A percentile compares a stretch with the other conserved stretches of the same genome.
Conservation (phyloP, 345 rosid genomes). For the Chamaenerion angustifolium region DNA sequence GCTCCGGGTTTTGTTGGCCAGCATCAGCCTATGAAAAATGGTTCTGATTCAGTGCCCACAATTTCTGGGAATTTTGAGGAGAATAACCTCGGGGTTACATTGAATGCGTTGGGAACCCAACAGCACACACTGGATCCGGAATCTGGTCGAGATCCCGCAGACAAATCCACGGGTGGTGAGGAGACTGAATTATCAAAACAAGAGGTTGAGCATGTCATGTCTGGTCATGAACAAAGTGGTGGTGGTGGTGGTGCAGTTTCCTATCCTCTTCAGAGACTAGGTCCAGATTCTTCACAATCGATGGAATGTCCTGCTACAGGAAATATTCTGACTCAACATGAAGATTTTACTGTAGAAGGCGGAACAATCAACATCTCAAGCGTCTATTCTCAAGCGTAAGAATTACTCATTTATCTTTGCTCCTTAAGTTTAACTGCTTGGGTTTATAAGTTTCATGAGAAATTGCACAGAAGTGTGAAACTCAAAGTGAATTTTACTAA, state of each 20-base stretch:
- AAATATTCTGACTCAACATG: slow-evolving; percentile 32
- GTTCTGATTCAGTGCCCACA: slow-evolving; percentile 48
- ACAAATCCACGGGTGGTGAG: slow-evolving; percentile 27
- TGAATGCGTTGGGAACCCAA: slow-evolving; percentile 26
- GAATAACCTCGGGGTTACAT: slow-evolving; percentile 20
- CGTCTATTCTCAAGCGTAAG: slow-evolving; percentile 58
- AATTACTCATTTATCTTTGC: background rate
- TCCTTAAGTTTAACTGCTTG: background rate
- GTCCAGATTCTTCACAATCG: slow-evolving; percentile 38
- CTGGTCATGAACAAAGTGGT: slow-evolving; percentile 9
- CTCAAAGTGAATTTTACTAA: too few species aligned
- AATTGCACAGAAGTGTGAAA: too few species aligned
- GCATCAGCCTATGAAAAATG: slow-evolving; percentile 51
- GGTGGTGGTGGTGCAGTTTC: slow-evolving; percentile 19
- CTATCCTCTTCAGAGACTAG: slow-evolving; percentile 30
- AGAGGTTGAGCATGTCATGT: slow-evolving; percentile 13
- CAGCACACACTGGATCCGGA: slow-evolving; percentile 45
- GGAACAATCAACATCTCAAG: slow-evolving; percentile 92
- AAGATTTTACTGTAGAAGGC: slow-evolving; percentile 68
- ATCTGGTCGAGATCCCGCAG: slow-evolving; percentile 25
- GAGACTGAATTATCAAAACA: slow-evolving; percentile 42
- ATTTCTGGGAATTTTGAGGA: slow-evolving; percentile 68
- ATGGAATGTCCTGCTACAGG: slow-evolving; percentile 36
- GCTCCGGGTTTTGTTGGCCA: slow-evolving; percentile 49
- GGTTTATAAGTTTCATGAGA: background rate